Percentiles rank a stretch among this genome's conserved stretches.
phyloP scores from a whole-genome alignment of 768 basidiomycete species.

The Cyclocybe aegerita region DNA sequence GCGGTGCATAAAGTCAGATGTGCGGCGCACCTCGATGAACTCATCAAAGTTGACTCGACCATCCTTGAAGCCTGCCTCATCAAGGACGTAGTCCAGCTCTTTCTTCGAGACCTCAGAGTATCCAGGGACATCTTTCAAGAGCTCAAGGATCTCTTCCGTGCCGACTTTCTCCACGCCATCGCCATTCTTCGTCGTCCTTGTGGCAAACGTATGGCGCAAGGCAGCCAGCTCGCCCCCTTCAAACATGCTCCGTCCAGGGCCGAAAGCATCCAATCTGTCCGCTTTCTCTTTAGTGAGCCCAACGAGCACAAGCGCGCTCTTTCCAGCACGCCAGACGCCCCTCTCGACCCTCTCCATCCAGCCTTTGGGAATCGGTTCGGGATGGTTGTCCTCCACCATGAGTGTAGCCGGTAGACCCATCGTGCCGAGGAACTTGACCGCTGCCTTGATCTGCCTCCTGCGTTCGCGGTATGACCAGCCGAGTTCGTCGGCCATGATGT shows the following conservation, averaged over 20 bases:
- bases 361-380: constrained; percentile 24
- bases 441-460: constrained; percentile 54
- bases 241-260: constrained; percentile 41
- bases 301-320: constrained; percentile 35
- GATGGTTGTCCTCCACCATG: constrained; percentile 20
- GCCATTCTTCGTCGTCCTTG: constrained; percentile 21
- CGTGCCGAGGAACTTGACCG: constrained; percentile 67
- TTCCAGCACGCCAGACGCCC: constrained; percentile 19
- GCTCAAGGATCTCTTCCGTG: constrained; percentile 37
- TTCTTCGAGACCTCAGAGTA: constrained; percentile 61
- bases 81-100: constrained; percentile 74
- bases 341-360: constrained; percentile 23
- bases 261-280: constrained; percentile 14
- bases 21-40: constrained; percentile 74
- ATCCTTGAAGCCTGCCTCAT: constrained; percentile 65
- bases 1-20: not conserved
- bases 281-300: not conserved
- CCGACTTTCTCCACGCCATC: constrained; percentile 34
- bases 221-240: constrained; percentile 43
- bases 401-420: constrained; percentile 80
- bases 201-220: constrained; percentile 37
- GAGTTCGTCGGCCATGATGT: constrained; percentile 88
- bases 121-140: constrained; percentile 47
- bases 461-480: constrained; percentile 68
- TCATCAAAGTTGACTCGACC: constrained; percentile 74